Evolutionary conservation across 1,139 yeast genomes (phyloP).

Genomic region (Pichia sp.): DNA sequence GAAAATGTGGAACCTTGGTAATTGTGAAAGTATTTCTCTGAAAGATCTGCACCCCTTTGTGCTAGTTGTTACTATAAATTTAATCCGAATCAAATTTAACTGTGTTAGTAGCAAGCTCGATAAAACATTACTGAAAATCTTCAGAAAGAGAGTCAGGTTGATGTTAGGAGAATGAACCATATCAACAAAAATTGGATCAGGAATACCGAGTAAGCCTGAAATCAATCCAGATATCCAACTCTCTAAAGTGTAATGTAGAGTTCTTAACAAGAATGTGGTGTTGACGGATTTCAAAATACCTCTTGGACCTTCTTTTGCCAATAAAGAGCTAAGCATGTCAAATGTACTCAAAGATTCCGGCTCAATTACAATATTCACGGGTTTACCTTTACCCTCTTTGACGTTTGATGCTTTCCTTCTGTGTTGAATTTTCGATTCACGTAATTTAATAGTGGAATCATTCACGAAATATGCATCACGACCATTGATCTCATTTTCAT

Average conservation of each 20-base stretch:
- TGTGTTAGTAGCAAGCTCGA: conserved; percentile 79
- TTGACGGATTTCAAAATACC: conserved; percentile 86
- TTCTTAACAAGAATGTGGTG: conserved; percentile 72
- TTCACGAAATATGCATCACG: conserved; percentile 36
- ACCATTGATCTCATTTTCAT: conserved; percentile 22
- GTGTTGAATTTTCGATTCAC: conserved; percentile 4
- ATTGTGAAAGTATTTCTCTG: conserved; percentile 27
- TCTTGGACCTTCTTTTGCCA: conserved; percentile 71
- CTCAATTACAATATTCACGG: conserved; percentile 29
- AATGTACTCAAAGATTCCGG: conserved; percentile 62
- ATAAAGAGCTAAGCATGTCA: conserved; percentile 62
- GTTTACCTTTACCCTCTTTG: conserved; percentile 1
- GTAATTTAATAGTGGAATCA: conserved; percentile 13
- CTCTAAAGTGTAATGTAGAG: conserved; percentile 69
- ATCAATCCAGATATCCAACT: conserved; percentile 90
- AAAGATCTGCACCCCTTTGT: conserved; percentile 31
- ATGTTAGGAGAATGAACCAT: conserved; percentile 78
- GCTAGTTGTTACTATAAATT: conserved; percentile 59
- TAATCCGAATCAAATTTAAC: conserved; percentile 69
- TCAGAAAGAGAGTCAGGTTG: conserved; percentile 53
- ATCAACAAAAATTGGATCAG: conserved; percentile 85
- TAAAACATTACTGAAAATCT: conserved; percentile 62
- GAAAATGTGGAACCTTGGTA: conserved; percentile 36
- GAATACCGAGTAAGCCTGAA: conserved; percentile 75
- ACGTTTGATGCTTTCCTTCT: conserved; percentile 9